These are phyloP conservation scores for Parietichytrium sp. DNA, from an alignment of 108 stramenopile species.

Conservation along the genomic window DNA sequence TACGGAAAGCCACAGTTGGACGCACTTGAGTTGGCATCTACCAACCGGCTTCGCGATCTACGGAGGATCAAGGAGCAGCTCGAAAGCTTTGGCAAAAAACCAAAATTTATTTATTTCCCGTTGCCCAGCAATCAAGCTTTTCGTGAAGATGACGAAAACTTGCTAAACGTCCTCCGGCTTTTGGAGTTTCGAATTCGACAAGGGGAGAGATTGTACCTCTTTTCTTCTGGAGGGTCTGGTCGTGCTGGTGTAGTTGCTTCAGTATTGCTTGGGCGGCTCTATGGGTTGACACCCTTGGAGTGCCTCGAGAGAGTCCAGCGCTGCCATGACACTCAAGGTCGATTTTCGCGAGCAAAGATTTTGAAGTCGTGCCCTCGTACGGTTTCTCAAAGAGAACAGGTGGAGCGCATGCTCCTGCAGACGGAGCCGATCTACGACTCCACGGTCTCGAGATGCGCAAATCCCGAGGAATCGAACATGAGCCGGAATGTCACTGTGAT, in stretches of 20 bases:
- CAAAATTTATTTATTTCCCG: neutral
- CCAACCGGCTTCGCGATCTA: neutral
- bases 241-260: conserved; percentile 10
- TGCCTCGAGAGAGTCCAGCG: neutral
- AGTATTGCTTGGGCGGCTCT: neutral
- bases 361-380: neutral
- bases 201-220: neutral
- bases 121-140: neutral
- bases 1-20: neutral
- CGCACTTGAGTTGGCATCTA: neutral
- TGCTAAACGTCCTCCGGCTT: neutral
- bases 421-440: too few relatives aligned
- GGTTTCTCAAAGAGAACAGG: neutral
- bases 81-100: neutral
- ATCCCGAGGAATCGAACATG: too few relatives aligned
- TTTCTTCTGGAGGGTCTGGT: neutral
- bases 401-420: neutral
- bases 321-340: neutral
- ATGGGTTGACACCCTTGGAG: neutral
- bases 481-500: too few relatives aligned
- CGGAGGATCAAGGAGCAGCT: neutral
- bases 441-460: too few relatives aligned
- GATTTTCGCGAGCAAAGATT: neutral
- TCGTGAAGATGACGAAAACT: neutral
- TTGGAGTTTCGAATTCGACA: conserved; percentile 1